These are phyloP conservation scores for Oidiodendron maius DNA, from an alignment of 495 filamentous ascomycete species.

Conservation along the genomic window DNA sequence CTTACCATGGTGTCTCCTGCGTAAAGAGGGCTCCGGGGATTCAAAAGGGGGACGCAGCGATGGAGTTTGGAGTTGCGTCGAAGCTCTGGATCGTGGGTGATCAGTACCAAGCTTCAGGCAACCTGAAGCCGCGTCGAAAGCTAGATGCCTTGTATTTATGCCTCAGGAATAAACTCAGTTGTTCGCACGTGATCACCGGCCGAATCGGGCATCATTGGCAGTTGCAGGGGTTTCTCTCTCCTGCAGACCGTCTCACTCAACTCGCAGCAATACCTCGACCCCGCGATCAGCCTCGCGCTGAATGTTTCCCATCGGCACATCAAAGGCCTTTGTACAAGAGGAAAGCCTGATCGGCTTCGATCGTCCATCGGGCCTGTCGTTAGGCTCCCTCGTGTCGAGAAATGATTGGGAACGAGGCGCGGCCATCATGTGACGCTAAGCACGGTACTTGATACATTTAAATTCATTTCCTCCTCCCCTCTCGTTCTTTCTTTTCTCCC, in stretches of 20 bases:
- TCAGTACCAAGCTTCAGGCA: slow-evolving; percentile 18
- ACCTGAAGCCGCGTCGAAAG: slow-evolving; percentile 18
- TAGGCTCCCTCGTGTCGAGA: slow-evolving; percentile 19
- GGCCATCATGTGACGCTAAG: slow-evolving; percentile 16
- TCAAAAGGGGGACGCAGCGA: slow-evolving; percentile 8
- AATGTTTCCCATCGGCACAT: too few relatives aligned
- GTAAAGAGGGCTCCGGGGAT: slow-evolving; percentile 1
- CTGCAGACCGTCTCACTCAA: too few relatives aligned
- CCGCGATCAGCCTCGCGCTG: too few relatives aligned
- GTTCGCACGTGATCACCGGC: too few relatives aligned
- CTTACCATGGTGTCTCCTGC: slow-evolving; percentile 22
- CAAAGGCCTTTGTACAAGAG: too few relatives aligned
- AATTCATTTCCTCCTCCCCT: background rate
- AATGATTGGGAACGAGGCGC: slow-evolving; percentile 13
- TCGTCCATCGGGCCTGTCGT: too few relatives aligned
- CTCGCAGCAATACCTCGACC: too few relatives aligned
- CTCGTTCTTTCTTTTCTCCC: slow-evolving; percentile 7
- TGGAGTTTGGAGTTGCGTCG: slow-evolving; percentile 6
- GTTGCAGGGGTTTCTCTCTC: too few relatives aligned
- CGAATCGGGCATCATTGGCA: too few relatives aligned
- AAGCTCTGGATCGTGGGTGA: slow-evolving; percentile 10
- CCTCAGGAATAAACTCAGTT: too few relatives aligned
- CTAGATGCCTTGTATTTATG: background rate
- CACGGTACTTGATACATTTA: background rate
- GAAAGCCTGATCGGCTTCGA: too few relatives aligned